A percentile compares a stretch with the other conserved stretches of the same genome.
phyloP scores from a whole-genome alignment of 2,329 filamentous ascomycete genomes.

The Talaromyces sp. region DNA sequence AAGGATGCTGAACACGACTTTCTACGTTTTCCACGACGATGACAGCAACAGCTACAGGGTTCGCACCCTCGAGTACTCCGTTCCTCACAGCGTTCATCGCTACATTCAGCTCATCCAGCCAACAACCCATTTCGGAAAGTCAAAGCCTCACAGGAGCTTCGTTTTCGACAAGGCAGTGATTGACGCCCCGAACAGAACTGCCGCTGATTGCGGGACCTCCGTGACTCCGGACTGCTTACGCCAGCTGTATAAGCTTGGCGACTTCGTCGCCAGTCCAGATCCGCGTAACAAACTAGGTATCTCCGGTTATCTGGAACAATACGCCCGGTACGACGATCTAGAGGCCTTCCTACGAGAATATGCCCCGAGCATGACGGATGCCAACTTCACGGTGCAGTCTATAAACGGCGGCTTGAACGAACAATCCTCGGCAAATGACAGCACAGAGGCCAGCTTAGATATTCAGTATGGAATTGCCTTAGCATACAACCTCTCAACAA shows the following conservation, averaged over 20 bases:
- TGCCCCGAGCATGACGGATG: conserved; percentile 46
- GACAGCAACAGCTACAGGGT: conserved; percentile 41
- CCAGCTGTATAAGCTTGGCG: conserved; percentile 44
- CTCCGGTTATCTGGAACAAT: conserved; percentile 47
- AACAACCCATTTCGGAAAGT: conserved; percentile 57
- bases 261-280: conserved; percentile 32
- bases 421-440: conserved; percentile 38
- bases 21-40: conserved; percentile 51
- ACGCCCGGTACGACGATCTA: conserved; percentile 51
- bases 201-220: conserved; percentile 31
- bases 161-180: conserved; percentile 19
- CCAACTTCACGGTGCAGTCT: conserved; percentile 53
- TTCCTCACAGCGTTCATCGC: conserved; percentile 50
- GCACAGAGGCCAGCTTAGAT: conserved; percentile 59
- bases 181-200: conserved; percentile 12
- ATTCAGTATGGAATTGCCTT: conserved; percentile 56
- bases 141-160: conserved; percentile 37
- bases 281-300: conserved; percentile 39
- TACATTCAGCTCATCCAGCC: conserved; percentile 61
- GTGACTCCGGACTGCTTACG: conserved; percentile 48
- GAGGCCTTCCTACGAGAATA: conserved; percentile 52
- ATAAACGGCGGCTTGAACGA: conserved; percentile 54
- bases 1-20: conserved; percentile 52
- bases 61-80: conserved; percentile 56
- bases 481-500: conserved; percentile 50